Evolutionary conservation across 805 yeast species (phyloP), one percentile per base, ranked within the genome.

Genomic region (Saturnispora serradocipensis): DNA sequence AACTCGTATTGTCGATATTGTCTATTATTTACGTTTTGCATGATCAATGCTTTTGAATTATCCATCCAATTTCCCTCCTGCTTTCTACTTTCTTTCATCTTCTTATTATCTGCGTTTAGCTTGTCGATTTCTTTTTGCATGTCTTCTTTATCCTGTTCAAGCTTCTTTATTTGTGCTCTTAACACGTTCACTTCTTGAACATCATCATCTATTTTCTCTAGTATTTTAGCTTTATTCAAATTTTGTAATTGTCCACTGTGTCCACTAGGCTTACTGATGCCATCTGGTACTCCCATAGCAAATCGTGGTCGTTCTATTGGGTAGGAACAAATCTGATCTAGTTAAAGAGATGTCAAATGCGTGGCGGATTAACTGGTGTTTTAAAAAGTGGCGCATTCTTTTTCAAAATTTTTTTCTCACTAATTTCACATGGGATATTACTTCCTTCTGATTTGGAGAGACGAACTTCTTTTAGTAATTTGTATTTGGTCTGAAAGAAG

Each of bases 1-100:
- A 81, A 68, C 56, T 82, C 86, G 59, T 82, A 83, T 58, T 82
- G 86, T 45, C 89, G 66, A 58, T 79, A 83, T 32, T 68, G 65
- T 63, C 76, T 48, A 53, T 53, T 50, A 20, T 60, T 55, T 5
- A 57, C 58, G 10, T 57, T 53, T 22, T 58, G 56, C 50, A 61
- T 45, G 5, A 68, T 56, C 22, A 50, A 53, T 0, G 61, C 46
- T 13, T 56, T 53, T 5, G 58, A 30, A 28, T 58, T 59, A 43
- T 63, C 62, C 46, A 48, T 59, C 66, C 66, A 61, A 20, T 53
- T 49, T 1, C 18, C 46, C 11, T 49, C 49, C 6, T 42, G 9
- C 22, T 45, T 32, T 46, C 38, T 18, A 3, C 44, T 49, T 43
- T 50, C 40, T 27, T 43, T 50, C 24, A 22, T 40, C 44, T 25